phyloP scores from a whole-genome alignment of 495 filamentous ascomycete genomes.

The Hypoxylon intermedium region DNA sequence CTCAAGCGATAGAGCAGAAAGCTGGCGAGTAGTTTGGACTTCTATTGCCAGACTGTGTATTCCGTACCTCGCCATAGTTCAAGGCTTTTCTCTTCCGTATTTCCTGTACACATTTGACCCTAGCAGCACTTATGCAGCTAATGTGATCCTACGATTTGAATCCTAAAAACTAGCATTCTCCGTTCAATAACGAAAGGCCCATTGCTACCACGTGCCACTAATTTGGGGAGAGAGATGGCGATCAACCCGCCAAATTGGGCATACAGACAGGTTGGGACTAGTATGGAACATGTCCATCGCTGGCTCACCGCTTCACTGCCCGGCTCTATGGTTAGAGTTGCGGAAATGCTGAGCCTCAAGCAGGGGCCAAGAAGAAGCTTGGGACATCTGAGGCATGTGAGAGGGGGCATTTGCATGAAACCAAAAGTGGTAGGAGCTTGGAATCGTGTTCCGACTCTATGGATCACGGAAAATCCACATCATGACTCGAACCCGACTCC shows the following conservation, averaged over 20 bases:
- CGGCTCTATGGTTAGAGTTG: constrained; percentile 5
- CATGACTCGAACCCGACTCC: background rate
- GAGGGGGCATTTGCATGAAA: background rate
- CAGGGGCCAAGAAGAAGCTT: constrained; percentile 1
- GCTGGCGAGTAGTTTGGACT: background rate
- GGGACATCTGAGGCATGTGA: constrained; percentile 2
- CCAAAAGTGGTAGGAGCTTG: background rate
- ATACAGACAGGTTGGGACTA: background rate
- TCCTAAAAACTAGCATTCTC: background rate
- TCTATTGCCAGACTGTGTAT: background rate
- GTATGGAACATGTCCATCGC: background rate
- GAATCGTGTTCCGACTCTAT: background rate
- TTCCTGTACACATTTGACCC: background rate
- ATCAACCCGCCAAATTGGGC: background rate
- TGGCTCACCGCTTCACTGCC: constrained; percentile 9
- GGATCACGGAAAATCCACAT: background rate
- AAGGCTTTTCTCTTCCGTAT: background rate
- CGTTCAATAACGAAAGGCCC: background rate
- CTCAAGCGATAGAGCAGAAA: background rate
- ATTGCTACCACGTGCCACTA: background rate
- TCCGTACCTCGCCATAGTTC: background rate
- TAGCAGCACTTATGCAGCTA: background rate
- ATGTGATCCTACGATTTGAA: background rate
- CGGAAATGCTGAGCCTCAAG: constrained; percentile 12
- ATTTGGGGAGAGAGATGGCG: background rate